These are phyloP conservation scores for Fusarium chlamydosporum DNA, from an alignment of 2,329 filamentous ascomycete genomes.

Conservation along the genomic window DNA sequence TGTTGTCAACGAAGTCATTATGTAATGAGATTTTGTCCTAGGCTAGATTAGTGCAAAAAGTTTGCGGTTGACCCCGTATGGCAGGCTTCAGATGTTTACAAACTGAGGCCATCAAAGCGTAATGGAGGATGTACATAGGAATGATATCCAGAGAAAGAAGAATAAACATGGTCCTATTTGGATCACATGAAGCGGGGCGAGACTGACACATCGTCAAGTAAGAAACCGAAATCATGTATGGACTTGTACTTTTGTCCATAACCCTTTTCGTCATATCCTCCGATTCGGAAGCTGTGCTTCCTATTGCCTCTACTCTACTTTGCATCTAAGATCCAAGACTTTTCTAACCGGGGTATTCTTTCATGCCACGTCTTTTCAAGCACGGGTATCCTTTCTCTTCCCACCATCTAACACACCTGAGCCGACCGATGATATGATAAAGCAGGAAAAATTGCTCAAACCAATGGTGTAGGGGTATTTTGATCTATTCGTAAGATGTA, in stretches of 20 bases:
- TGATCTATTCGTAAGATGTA: slow-evolving; percentile 44
- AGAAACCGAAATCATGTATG: slow-evolving; percentile 31
- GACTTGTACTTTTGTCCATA: slow-evolving; percentile 39
- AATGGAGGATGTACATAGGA: slow-evolving; percentile 42
- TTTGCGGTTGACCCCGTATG: slow-evolving; percentile 19
- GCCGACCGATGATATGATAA: slow-evolving; percentile 4
- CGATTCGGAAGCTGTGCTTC: neutral
- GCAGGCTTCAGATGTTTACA: slow-evolving; percentile 23
- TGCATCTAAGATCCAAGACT: slow-evolving; percentile 26
- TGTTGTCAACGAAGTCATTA: slow-evolving; percentile 89
- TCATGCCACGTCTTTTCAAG: slow-evolving; percentile 14
- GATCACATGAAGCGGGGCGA: slow-evolving; percentile 13
- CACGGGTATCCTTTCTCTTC: slow-evolving; percentile 23
- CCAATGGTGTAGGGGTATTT: slow-evolving; percentile 11
- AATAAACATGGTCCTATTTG: slow-evolving; percentile 20
- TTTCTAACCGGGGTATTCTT: slow-evolving; percentile 31
- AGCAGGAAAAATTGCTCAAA: slow-evolving; percentile 7
- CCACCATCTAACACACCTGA: slow-evolving; percentile 22
- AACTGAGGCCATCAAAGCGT: slow-evolving; percentile 25
- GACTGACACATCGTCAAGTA: slow-evolving; percentile 16
- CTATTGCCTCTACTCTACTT: slow-evolving; percentile 13
- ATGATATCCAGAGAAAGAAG: slow-evolving; percentile 25
- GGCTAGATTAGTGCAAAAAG: slow-evolving; percentile 36
- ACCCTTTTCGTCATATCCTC: neutral
- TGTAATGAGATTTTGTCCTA: slow-evolving; percentile 67